Conservation (phyloP, 2,329 filamentous ascomycete genomes). For the Penicillium paneum region DNA sequence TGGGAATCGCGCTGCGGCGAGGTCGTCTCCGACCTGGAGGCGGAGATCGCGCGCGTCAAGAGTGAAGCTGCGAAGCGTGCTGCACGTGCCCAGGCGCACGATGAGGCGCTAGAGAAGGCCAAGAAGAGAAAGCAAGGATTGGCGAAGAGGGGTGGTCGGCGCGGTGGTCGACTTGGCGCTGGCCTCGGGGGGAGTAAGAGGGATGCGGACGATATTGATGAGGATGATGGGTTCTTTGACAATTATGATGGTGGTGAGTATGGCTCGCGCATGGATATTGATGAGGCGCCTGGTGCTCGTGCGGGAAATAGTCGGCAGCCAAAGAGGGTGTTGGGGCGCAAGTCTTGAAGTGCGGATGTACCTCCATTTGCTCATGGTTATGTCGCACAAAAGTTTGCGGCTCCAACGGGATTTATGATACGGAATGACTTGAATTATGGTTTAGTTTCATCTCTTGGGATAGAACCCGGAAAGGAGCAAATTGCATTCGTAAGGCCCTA, state of each 20-base stretch:
- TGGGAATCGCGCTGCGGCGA: conserved; percentile 78
- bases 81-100: conserved; percentile 49
- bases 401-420: neutral
- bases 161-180: conserved; percentile 12
- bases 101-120: conserved; percentile 50
- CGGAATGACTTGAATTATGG: conserved; percentile 4
- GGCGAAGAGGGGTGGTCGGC: conserved; percentile 16
- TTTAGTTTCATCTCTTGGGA: neutral
- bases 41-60: conserved; percentile 67
- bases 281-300: conserved; percentile 32
- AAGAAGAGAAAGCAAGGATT: conserved; percentile 40
- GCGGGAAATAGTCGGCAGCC: conserved; percentile 28
- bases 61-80: conserved; percentile 55
- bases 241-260: conserved; percentile 25
- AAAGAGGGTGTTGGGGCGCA: conserved; percentile 39
- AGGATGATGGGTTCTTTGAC: conserved; percentile 39
- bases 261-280: conserved; percentile 41
- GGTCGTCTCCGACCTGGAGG: conserved; percentile 71
- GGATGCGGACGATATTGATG: conserved; percentile 40
- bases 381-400: neutral
- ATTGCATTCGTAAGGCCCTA: conserved; percentile 23
- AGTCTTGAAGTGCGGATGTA: conserved; percentile 22
- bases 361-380: neutral
- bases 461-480: conserved; percentile 2
- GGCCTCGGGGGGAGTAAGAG: conserved; percentile 38